Evolutionary conservation across 257 asterid genomes (phyloP), one percentile per base, ranked within the genome.

Genomic region (Jasminum sambac): DNA sequence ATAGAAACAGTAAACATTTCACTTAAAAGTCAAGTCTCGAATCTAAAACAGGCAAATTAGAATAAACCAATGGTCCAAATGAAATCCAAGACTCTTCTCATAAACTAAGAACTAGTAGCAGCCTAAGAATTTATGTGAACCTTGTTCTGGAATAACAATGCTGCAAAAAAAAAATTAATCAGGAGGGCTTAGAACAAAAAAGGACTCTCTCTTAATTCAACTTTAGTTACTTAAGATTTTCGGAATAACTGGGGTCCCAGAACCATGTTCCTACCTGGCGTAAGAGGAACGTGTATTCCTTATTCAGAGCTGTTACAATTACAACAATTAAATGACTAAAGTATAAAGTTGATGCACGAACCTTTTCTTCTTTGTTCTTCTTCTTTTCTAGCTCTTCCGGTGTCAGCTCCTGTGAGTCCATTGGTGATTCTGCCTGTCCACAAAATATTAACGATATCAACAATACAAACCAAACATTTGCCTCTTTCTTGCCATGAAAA

Each of bases 331-430:
- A 21, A 41, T 7, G 26, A 25, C 8, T 65, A 16, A 3, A 42
- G 7, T 14, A 19, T 12, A 23, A 38, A 39, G n/a, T 0, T 11
- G 30, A 30, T 11, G 60, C 60, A 21, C 66, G 41, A 58, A 94
- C 99, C 96, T 94, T 94, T 64, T 91, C 99, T 63, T 94, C 97
- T 70, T 88, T 94, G 85, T 88, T 94, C 96, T 83, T 88, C 87
- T 94, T 91, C 90, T 84, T 89, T 17, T 91, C 98, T 5, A 88
- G 83, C 62, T 84, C 97, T 72, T 86, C 95, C 0, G 90, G 88
- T 42, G 97, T 90, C 64, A 85, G 78, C 36, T 64, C 83, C 10
- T 71, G 80, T 42, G 78, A 67, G 30, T 89, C 96, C 79, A 84
- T 76, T 59, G 86, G 43, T 34, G 64, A 59, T 8, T 71, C 77